These are phyloP conservation scores for Paxillus rubicundulus DNA, from an alignment of 768 basidiomycete genomes.

Conservation along the genomic window DNA sequence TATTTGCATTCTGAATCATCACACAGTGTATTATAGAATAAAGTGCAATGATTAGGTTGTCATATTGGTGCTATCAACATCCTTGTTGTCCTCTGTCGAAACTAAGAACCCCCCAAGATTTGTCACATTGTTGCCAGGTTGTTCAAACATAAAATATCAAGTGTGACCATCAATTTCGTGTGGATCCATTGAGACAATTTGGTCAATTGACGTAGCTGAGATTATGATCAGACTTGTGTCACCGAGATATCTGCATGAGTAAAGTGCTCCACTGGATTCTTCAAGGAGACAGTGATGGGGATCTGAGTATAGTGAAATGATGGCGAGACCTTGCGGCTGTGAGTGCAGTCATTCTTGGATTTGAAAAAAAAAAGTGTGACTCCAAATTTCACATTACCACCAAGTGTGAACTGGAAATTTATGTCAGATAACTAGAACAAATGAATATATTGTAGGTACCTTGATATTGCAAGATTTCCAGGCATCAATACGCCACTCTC, in stretches of 20 bases:
- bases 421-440: not conserved
- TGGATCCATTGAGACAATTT: constrained; percentile 10
- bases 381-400: constrained; percentile 4
- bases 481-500: constrained; percentile 6
- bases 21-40: no score
- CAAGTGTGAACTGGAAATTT: not conserved
- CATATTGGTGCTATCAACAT: not conserved
- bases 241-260: not conserved
- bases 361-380: constrained; percentile 20
- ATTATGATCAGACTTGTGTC: not conserved
- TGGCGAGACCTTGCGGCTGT: constrained; percentile 11
- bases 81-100: not conserved
- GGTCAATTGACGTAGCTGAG: not conserved
- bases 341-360: not conserved
- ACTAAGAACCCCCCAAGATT: not conserved
- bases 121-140: constrained; percentile 5
- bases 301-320: constrained; percentile 20
- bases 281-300: constrained; percentile 16
- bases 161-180: not conserved
- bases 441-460: constrained; percentile 3
- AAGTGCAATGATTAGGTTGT: no score
- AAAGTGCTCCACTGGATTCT: not conserved
- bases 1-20: no score
- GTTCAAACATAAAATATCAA: constrained; percentile 1
- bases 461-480: constrained; percentile 10